A percentile compares a stretch with the other conserved stretches of the same genome.
Conservation (phyloP, 768 basidiomycete species). For the Infundibulicybe gibba region DNA sequence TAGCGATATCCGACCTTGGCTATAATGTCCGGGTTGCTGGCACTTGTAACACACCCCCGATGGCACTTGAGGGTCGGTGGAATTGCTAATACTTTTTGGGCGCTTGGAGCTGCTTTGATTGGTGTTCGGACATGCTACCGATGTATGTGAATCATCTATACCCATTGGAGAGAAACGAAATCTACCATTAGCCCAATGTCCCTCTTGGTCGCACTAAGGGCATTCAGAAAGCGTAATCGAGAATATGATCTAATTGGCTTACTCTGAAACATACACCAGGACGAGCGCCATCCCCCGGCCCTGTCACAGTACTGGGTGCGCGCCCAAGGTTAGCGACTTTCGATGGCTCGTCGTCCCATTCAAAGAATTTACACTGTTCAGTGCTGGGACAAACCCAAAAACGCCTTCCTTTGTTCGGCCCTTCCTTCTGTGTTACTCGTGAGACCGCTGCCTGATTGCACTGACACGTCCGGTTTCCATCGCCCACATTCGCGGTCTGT, state of each 20-base stretch:
- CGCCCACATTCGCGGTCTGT: not conserved
- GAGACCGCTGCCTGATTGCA: constrained; percentile 55
- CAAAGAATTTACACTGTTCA: constrained; percentile 69
- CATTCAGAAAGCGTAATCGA: not conserved
- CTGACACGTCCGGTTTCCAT: constrained; percentile 36
- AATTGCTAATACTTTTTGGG: constrained; percentile 40
- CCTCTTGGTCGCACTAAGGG: constrained; percentile 52
- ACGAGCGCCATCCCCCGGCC: constrained; percentile 12
- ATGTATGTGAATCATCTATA: not conserved
- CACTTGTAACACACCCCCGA: constrained; percentile 49
- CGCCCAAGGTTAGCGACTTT: constrained; percentile 2
- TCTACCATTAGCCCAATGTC: constrained; percentile 67
- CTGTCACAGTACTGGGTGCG: not conserved
- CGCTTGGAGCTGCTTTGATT: constrained; percentile 31
- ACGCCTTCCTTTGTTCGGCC: constrained; percentile 65
- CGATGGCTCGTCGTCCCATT: constrained; percentile 57
- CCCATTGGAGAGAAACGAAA: not conserved
- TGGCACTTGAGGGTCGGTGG: constrained; percentile 35
- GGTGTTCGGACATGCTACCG: constrained; percentile 49
- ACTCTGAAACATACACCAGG: constrained; percentile 49
- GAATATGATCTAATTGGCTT: constrained; percentile 4
- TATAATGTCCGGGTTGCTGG: constrained; percentile 50
- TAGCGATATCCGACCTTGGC: constrained; percentile 38
- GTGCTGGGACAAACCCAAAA: constrained; percentile 70
- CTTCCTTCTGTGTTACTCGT: constrained; percentile 56